phyloP scores from a whole-genome alignment of 371 early-diverging fungal species.

The Mortierella sp. region DNA sequence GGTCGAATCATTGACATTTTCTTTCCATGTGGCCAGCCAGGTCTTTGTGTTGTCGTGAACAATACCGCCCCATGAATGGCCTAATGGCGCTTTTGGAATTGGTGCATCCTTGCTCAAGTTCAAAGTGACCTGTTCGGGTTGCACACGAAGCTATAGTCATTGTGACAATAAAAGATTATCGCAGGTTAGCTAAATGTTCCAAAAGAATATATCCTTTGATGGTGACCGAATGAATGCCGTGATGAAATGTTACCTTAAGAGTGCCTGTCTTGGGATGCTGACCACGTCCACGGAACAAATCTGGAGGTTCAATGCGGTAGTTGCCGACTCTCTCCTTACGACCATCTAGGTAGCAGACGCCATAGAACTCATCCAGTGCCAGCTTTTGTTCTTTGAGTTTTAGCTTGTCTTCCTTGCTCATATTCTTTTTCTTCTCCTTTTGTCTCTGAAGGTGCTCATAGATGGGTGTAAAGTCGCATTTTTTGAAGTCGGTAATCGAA shows the following conservation, averaged over 20 bases:
- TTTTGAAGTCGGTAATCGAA: constrained; percentile 79
- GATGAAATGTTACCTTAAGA: constrained; percentile 71
- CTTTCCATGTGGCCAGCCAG: constrained; percentile 98
- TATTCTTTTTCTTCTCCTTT: constrained; percentile 82
- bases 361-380: constrained; percentile 79
- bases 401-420: constrained; percentile 93
- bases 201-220: not conserved
- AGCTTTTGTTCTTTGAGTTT: constrained; percentile 79
- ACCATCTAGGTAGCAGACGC: constrained; percentile 84
- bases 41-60: constrained; percentile 92
- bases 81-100: constrained; percentile 87
- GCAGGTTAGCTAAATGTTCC: not conserved
- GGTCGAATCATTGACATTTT: constrained; percentile 89
- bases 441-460: constrained; percentile 79
- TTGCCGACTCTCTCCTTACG: constrained; percentile 97
- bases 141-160: constrained; percentile 73
- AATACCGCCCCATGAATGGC: constrained; percentile 90
- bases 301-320: constrained; percentile 97
- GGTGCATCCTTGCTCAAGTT: constrained; percentile 86
- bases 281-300: constrained; percentile 96
- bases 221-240: not conserved
- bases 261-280: constrained; percentile 95
- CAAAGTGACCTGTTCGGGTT: constrained; percentile 93
- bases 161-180: not conserved
- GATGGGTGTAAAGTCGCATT: constrained; percentile 94